Conservation (phyloP, 1,139 yeast species). For the Hansenula anomala region DNA sequence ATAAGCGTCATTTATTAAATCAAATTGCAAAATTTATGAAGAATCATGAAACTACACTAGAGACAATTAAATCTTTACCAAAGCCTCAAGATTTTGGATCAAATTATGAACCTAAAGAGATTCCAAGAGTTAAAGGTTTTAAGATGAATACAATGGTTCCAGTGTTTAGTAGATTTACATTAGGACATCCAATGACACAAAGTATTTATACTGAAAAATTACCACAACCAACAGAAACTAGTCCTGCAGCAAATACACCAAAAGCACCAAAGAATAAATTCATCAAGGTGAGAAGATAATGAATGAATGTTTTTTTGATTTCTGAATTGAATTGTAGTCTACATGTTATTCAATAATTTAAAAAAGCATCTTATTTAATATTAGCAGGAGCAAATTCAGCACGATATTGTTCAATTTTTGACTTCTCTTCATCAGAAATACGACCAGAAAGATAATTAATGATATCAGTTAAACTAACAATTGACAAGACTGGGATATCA, state of each 20-base stretch:
- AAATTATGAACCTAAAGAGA: conserved; percentile 50
- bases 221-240: conserved; percentile 24
- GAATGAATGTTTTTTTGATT: too few relatives aligned
- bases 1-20: conserved; percentile 64
- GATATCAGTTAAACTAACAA: conserved; percentile 73
- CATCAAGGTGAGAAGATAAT: conserved; percentile 27
- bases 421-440: conserved; percentile 49
- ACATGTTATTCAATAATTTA: not conserved
- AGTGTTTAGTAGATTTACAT: conserved; percentile 68
- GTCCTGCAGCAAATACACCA: conserved; percentile 23
- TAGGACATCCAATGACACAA: conserved; percentile 84
- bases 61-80: conserved; percentile 57
- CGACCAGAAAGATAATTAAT: conserved; percentile 54
- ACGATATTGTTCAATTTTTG: conserved; percentile 57
- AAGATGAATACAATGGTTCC: conserved; percentile 85
- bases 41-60: conserved; percentile 65
- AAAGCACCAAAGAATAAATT: conserved; percentile 39
- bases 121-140: conserved; percentile 81
- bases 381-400: conserved; percentile 27
- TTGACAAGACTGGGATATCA: conserved; percentile 77
- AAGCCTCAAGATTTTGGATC: conserved; percentile 39
- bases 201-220: conserved; percentile 53
- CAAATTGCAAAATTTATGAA: conserved; percentile 59
- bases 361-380: not conserved
- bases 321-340: too few relatives aligned